Conservation (phyloP, 1,139 yeast species). For the Pichia sp. region DNA sequence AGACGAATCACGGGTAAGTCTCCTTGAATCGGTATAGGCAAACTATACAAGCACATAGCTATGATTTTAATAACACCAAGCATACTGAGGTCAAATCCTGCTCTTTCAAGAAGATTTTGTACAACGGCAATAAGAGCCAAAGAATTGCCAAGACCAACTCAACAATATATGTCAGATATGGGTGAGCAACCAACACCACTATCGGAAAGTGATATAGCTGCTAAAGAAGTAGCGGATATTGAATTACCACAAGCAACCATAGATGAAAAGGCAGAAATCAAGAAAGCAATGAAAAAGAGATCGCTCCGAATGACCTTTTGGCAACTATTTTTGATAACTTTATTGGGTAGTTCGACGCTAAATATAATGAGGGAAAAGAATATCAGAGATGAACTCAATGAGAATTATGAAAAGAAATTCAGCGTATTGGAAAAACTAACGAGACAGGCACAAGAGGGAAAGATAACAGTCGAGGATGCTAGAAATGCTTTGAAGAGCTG, state of each 20-base stretch:
- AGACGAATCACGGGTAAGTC: too few species aligned
- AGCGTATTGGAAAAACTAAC: slow-evolving; percentile 22
- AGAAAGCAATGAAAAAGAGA: slow-evolving; percentile 27
- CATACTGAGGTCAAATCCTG: background rate
- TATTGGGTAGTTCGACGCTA: slow-evolving; percentile 32
- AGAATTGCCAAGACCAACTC: slow-evolving; percentile 21
- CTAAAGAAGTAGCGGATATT: slow-evolving; percentile 19
- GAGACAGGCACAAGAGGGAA: slow-evolving; percentile 23
- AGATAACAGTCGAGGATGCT: slow-evolving; percentile 27
- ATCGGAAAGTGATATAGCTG: slow-evolving; percentile 21
- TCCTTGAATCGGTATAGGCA: background rate
- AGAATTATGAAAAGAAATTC: slow-evolving; percentile 26
- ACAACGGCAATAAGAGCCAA: background rate
- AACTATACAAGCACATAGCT: background rate
- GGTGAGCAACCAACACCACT: slow-evolving; percentile 25
- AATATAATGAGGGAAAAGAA: slow-evolving; percentile 34
- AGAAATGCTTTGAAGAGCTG: slow-evolving; percentile 23
- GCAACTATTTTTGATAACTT: slow-evolving; percentile 30
- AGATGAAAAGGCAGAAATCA: slow-evolving; percentile 24
- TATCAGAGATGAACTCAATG: slow-evolving; percentile 29
- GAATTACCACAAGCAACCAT: slow-evolving; percentile 20
- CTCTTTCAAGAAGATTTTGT: slow-evolving; percentile 2
- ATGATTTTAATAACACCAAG: background rate
- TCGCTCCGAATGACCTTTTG: slow-evolving; percentile 32
- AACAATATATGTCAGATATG: slow-evolving; percentile 19